phyloP scores from a whole-genome alignment of 192 early-diverging fungal species.

The Coemansia sp. region DNA sequence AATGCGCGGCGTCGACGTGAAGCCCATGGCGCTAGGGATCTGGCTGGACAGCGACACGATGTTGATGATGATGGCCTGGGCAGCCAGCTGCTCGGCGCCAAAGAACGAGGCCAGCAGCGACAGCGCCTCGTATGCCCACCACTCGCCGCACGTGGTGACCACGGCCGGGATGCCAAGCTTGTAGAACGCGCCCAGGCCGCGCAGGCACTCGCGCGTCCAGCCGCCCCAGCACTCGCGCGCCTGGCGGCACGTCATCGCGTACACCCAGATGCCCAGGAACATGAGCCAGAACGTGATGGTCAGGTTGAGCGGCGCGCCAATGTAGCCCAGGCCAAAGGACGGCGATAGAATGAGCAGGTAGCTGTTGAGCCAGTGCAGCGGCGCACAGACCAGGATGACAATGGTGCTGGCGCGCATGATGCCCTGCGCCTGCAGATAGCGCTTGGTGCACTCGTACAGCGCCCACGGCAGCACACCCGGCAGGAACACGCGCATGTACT shows the following conservation, averaged over 20 bases:
- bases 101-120: conserved; percentile 71
- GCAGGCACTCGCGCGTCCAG: conserved; percentile 65
- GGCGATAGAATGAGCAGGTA: conserved; percentile 73
- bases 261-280: conserved; percentile 62
- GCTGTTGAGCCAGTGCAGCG: conserved; percentile 73
- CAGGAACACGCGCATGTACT: conserved; percentile 63
- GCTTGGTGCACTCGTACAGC: conserved; percentile 75
- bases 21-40: conserved; percentile 73
- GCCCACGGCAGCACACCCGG: conserved; percentile 74
- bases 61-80: conserved; percentile 70
- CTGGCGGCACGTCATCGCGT: conserved; percentile 54
- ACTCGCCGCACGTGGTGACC: conserved; percentile 76
- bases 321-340: conserved; percentile 64
- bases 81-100: conserved; percentile 70
- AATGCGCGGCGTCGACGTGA: conserved; percentile 74
- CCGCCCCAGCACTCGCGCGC: conserved; percentile 78
- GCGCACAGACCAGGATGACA: conserved; percentile 63
- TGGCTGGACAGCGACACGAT: conserved; percentile 63
- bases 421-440: conserved; percentile 81
- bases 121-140: conserved; percentile 74
- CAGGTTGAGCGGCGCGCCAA: conserved; percentile 76
- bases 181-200: conserved; percentile 57
- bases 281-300: conserved; percentile 71
- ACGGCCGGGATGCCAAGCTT: conserved; percentile 75
- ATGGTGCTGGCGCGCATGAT: conserved; percentile 75